Conservation (phyloP, 345 rosid species). For the Firmiana major region DNA sequence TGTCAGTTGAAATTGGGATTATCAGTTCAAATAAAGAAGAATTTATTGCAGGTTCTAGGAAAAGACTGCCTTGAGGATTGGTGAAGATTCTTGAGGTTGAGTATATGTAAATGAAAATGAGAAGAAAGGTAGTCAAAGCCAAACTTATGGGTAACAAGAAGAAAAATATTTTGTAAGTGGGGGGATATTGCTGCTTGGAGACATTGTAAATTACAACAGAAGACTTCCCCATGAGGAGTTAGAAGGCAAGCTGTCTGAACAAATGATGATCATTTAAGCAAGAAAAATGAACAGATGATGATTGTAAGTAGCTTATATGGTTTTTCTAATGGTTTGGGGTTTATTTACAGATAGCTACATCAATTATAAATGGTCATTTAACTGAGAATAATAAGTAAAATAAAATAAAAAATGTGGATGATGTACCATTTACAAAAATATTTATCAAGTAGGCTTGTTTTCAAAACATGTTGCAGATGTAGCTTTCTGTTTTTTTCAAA, state of each 20-base stretch:
- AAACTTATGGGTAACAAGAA: slow-evolving; percentile 40
- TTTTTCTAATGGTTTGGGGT: not conserved
- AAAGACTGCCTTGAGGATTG: slow-evolving; percentile 17
- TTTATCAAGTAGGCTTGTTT: not conserved
- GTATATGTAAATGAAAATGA: slow-evolving; percentile 39
- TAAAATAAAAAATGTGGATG: not conserved
- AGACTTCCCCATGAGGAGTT: slow-evolving; percentile 29
- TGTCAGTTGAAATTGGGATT: not conserved
- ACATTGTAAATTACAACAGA: slow-evolving; percentile 24
- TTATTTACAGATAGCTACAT: not conserved
- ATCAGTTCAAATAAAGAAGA: slow-evolving; percentile 1
- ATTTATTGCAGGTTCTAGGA: slow-evolving; percentile 2
- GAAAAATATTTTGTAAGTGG: slow-evolving; percentile 22
- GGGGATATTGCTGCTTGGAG: slow-evolving; percentile 26
- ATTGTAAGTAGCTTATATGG: not conserved
- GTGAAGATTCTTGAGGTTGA: slow-evolving; percentile 37
- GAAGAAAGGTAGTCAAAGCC: slow-evolving; percentile 36
- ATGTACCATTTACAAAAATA: not conserved
- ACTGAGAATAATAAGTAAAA: not conserved
- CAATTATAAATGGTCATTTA: not conserved
- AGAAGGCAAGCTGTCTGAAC: not conserved
- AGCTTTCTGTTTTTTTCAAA: slow-evolving; percentile 4
- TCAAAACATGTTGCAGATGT: not conserved
- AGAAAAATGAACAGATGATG: not conserved
- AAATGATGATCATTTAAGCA: not conserved